Conservation (phyloP, 805 yeast species). For the Saccharomycopsis microspora region DNA sequence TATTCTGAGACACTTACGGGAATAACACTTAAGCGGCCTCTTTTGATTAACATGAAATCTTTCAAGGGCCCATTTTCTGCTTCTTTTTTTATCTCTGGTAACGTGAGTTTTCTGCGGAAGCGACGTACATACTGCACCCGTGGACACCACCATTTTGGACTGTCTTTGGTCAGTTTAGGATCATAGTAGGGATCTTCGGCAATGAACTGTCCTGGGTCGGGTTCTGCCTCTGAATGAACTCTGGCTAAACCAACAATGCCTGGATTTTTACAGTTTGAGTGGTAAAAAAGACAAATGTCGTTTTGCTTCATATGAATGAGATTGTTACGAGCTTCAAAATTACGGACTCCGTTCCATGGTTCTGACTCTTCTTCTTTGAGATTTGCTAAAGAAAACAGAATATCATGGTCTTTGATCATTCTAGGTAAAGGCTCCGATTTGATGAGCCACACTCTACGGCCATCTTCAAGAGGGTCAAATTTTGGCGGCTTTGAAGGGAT, state of each 20-base stretch:
- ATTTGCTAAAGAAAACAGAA: slow-evolving; percentile 35
- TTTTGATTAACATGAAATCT: slow-evolving; percentile 29
- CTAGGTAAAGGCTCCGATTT: slow-evolving; percentile 45
- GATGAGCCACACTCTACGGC: slow-evolving; percentile 37
- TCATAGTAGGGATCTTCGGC: slow-evolving; percentile 35
- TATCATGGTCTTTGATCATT: slow-evolving; percentile 37
- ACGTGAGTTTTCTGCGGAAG: slow-evolving; percentile 29
- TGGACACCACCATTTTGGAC: slow-evolving; percentile 49
- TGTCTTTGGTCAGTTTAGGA: slow-evolving; percentile 28
- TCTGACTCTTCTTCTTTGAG: slow-evolving; percentile 28
- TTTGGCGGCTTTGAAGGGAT: too few species aligned
- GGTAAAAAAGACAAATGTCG: slow-evolving; percentile 41
- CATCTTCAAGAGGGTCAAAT: slow-evolving; percentile 1
- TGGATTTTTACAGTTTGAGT: slow-evolving; percentile 42
- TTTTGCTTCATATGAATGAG: slow-evolving; percentile 35
- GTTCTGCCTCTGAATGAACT: slow-evolving; percentile 26
- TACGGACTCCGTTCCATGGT: slow-evolving; percentile 54
- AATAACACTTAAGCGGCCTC: slow-evolving; percentile 40
- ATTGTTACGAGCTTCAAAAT: slow-evolving; percentile 43
- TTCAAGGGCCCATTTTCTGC: slow-evolving; percentile 19
- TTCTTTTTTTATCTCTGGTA: slow-evolving; percentile 28
- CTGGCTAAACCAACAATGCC: slow-evolving; percentile 42
- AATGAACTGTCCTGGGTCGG: slow-evolving; percentile 32
- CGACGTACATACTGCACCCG: slow-evolving; percentile 34
- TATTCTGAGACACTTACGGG: slow-evolving; percentile 37